Percentiles rank a stretch among this genome's conserved stretches.
These are phyloP conservation scores for Setaria italica DNA, from an alignment of 202 grass and related monocot species.

Conservation along the genomic window DNA sequence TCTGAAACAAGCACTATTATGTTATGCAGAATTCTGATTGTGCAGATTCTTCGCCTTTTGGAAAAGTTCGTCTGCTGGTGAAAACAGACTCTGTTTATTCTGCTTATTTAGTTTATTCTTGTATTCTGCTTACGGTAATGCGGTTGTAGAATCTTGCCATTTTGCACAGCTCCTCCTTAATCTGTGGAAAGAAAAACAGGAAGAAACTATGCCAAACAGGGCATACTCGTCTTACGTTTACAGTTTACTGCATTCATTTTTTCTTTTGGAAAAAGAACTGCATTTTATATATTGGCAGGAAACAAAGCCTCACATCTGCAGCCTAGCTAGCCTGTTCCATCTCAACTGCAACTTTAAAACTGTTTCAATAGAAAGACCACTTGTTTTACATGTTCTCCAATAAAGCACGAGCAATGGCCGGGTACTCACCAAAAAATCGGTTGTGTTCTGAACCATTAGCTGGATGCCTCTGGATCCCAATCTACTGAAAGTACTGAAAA, in stretches of 20 bases:
- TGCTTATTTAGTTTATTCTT: neutral
- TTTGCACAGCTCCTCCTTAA: too few species aligned
- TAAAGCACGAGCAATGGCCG: too few species aligned
- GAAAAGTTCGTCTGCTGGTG: neutral
- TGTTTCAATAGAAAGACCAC: neutral
- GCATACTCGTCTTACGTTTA: too few species aligned
- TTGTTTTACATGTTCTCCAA: too few species aligned
- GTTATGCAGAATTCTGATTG: neutral
- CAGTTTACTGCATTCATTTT: too few species aligned
- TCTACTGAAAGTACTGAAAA: neutral
- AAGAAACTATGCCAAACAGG: too few species aligned
- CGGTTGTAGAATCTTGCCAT: too few species aligned
- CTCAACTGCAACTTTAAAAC: neutral
- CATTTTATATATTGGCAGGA: neutral
- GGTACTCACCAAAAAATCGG: too few species aligned
- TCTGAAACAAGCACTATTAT: neutral
- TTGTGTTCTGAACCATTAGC: too few species aligned
- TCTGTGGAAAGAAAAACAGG: too few species aligned
- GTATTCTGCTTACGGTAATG: neutral
- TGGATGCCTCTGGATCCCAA: too few species aligned
- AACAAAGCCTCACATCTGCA: neutral
- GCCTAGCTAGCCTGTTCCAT: neutral
- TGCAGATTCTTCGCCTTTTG: neutral
- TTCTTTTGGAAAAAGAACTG: neutral
- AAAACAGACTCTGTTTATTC: neutral